These are phyloP conservation scores for Hanseniaspora vineae DNA, from an alignment of 805 yeast species.

Conservation along the genomic window DNA sequence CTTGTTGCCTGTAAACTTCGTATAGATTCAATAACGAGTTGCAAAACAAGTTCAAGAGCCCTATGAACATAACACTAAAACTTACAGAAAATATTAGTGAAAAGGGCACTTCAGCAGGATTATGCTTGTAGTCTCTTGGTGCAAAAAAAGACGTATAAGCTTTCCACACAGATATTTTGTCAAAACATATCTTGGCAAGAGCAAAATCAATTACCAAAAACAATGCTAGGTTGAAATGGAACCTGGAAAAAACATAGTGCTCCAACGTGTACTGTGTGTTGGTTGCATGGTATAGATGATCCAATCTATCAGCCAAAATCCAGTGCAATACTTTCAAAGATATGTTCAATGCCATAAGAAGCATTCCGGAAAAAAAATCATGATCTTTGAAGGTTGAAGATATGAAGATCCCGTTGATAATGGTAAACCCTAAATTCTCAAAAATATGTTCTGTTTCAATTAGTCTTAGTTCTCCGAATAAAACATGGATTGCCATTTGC, in stretches of 20 bases:
- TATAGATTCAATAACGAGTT: slow-evolving; percentile 28
- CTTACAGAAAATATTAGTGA: slow-evolving; percentile 66
- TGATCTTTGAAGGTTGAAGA: slow-evolving; percentile 40
- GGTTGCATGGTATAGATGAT: slow-evolving; percentile 33
- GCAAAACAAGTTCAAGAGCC: slow-evolving; percentile 25
- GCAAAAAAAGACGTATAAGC: slow-evolving; percentile 14
- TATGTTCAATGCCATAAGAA: slow-evolving; percentile 29
- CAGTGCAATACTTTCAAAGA: slow-evolving; percentile 64
- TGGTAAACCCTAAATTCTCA: slow-evolving; percentile 51
- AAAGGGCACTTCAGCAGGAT: slow-evolving; percentile 31
- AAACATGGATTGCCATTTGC: slow-evolving; percentile 33
- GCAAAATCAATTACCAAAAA: slow-evolving; percentile 39
- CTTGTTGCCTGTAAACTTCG: slow-evolving; percentile 30
- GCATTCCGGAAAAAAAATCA: slow-evolving; percentile 30
- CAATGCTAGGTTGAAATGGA: slow-evolving; percentile 32
- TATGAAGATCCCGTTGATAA: slow-evolving; percentile 49
- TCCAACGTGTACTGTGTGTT: slow-evolving; percentile 20
- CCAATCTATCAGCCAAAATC: slow-evolving; percentile 42
- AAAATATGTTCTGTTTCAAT: slow-evolving; percentile 65
- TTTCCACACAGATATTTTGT: slow-evolving; percentile 24
- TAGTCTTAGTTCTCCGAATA: slow-evolving; percentile 66
- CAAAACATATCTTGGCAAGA: slow-evolving; percentile 43
- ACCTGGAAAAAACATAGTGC: slow-evolving; percentile 23
- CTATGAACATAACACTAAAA: slow-evolving; percentile 50
- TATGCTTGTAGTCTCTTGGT: background rate